Base-by-base conservation (phyloP, 2,329 filamentous ascomycete genomes). In the Neofusicoccum ribis region DNA sequence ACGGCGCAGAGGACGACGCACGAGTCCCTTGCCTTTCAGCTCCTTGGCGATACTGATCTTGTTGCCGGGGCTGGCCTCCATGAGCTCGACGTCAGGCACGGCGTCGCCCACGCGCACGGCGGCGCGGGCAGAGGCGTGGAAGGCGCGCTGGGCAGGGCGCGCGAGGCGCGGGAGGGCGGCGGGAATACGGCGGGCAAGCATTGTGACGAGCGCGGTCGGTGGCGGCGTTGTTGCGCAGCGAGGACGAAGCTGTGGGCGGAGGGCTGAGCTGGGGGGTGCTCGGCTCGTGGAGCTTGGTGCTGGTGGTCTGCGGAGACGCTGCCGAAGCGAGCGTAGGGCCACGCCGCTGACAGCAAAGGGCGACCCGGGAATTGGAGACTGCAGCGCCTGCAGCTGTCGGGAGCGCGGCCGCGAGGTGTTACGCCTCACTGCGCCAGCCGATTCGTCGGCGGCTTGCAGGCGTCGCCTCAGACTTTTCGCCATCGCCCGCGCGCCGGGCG, bases 11-110 rank as follows among this genome's bases (percentile, higher is more conserved):
- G 52, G 7, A 23, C 41, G 52, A 56, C 52, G 23, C 52, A 56
- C 52, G 11, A 65, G 52, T 44, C 91, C 92, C 74, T 92, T 91
- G 69, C 86, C 88, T 68, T 84, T 84, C 68, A 96, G 85, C 81
- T 96, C 92, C 68, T 90, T 85, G 71, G 91, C 87, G 66, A 98
- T 85, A 80, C 92, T 94, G 78, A 98, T 88, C 80, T 93, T 95
- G 85, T 93, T 96, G 67, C 91, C 92, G 0, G 94, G 94, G n/a
- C 90, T 93, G 79, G 86, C 85, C 81, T 98, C 89, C 71, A 97
- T 85, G 58, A 91, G 88, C 69, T 93, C 88, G 65, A 94, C 80
- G 78, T 88, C 81, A 50, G 94, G 95, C 64, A 98, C 83, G 70
- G 84, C 80, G 77, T 97, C 93, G 73, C 93, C 93, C 67, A 88